Evolutionary conservation across 495 filamentous ascomycete species (phyloP).

Genomic region (Alectoria sarmentosa): DNA sequence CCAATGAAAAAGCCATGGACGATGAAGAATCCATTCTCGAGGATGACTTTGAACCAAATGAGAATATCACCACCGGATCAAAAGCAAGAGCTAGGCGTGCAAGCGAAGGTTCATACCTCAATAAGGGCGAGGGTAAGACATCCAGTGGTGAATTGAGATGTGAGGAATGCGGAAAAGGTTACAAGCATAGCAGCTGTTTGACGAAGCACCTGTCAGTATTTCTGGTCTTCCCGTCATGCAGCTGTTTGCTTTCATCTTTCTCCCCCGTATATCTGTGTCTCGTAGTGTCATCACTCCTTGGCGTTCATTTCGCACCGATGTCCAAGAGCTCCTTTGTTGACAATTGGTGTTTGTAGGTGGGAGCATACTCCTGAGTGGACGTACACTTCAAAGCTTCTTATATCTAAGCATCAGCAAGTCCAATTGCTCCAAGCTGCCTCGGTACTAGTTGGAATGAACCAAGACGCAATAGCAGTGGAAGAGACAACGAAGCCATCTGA

Average conservation of each 20-base stretch:
- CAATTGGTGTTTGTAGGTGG: constrained; percentile 66
- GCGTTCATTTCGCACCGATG: not conserved
- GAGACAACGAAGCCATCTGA: constrained; percentile 57
- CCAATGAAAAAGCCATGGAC: constrained; percentile 50
- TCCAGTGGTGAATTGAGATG: constrained; percentile 81
- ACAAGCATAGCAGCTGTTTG: constrained; percentile 99
- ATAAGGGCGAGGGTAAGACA: constrained; percentile 69
- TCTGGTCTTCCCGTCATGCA: constrained; percentile 25
- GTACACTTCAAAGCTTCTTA: constrained; percentile 92
- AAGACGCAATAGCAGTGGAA: constrained; percentile 49
- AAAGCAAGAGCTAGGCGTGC: constrained; percentile 72
- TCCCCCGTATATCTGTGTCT: constrained; percentile 1
- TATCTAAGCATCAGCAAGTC: constrained; percentile 99
- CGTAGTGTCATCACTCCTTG: not conserved
- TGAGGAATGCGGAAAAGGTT: constrained; percentile 98
- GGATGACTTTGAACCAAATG: constrained; percentile 19
- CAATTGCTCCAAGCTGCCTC: constrained; percentile 94
- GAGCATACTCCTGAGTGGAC: constrained; percentile 99
- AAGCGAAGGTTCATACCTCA: constrained; percentile 76
- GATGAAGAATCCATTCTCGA: constrained; percentile 33
- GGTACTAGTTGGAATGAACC: constrained; percentile 90
- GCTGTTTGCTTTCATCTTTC: constrained; percentile 13
- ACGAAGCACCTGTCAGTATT: constrained; percentile 99
- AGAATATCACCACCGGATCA: constrained; percentile 31
- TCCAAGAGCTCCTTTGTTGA: constrained; percentile 9